These are phyloP conservation scores for Ceratobasidium papillatum DNA, from an alignment of 1,284 basidiomycete species.

Conservation along the genomic window DNA sequence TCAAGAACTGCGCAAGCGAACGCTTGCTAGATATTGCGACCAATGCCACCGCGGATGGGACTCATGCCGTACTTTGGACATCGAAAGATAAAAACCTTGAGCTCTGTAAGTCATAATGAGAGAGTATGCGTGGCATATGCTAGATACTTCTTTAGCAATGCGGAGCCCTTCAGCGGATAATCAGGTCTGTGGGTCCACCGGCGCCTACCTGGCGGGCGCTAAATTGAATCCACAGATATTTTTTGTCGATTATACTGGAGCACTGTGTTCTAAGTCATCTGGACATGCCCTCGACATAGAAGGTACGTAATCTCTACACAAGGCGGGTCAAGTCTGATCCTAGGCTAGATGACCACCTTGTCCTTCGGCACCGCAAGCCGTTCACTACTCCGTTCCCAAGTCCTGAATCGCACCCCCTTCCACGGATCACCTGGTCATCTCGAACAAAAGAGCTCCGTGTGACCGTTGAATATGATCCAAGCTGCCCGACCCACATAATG, in stretches of 20 bases:
- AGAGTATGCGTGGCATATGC: background rate
- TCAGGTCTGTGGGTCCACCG: conserved; percentile 59
- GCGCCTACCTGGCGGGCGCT: conserved; percentile 1
- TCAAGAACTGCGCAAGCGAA: conserved; percentile 61
- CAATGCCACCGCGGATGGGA: conserved; percentile 69
- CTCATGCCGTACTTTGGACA: conserved; percentile 69
- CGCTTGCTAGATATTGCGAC: conserved; percentile 69
- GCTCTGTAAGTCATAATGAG: conserved; percentile 60
- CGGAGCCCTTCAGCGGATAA: conserved; percentile 73
- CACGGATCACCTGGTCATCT: conserved; percentile 67
- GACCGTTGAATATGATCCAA: conserved; percentile 67
- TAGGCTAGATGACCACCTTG: conserved; percentile 64
- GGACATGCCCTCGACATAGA: conserved; percentile 82
- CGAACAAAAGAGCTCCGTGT: conserved; percentile 67
- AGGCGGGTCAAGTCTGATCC: conserved; percentile 20
- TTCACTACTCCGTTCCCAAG: conserved; percentile 79
- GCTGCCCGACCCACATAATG: conserved; percentile 56
- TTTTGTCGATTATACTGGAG: conserved; percentile 78
- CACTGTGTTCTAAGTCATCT: conserved; percentile 73
- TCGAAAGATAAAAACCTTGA: conserved; percentile 77
- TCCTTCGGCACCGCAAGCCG: conserved; percentile 76
- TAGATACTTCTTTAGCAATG: conserved; percentile 58
- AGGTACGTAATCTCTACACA: conserved; percentile 55
- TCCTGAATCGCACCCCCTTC: conserved; percentile 74
- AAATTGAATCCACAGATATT: conserved; percentile 65